Evolutionary conservation across 352 stramenopile species (phyloP).

Genomic region (Pythium plurisporium): DNA sequence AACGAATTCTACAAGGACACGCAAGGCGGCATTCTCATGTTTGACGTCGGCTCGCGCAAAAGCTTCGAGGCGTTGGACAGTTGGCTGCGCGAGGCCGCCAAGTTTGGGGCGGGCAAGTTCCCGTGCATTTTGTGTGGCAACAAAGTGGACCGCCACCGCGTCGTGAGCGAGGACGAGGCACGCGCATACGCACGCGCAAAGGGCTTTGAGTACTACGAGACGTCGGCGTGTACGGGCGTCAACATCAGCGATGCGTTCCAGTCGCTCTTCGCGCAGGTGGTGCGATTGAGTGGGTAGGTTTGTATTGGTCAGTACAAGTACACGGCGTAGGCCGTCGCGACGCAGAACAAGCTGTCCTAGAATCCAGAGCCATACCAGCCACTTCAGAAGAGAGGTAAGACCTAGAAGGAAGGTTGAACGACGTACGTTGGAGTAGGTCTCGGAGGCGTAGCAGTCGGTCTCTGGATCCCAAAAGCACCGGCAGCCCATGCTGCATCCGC

Average conservation of each 20-base stretch:
- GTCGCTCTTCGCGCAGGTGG: slow-evolving; percentile 64
- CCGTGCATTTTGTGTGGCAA: slow-evolving; percentile 89
- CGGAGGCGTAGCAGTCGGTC: slow-evolving; percentile 86
- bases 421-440: slow-evolving; percentile 86
- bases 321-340: slow-evolving; percentile 83
- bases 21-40: slow-evolving; percentile 68
- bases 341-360: slow-evolving; percentile 89
- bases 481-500: slow-evolving; percentile 69
- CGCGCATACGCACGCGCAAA: slow-evolving; percentile 63
- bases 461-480: slow-evolving; percentile 89
- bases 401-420: neutral
- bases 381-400: no score
- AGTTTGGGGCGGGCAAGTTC: slow-evolving; percentile 86
- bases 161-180: slow-evolving; percentile 79
- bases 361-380: no score
- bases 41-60: slow-evolving; percentile 65
- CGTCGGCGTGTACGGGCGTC: slow-evolving; percentile 83
- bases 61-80: slow-evolving; percentile 84
- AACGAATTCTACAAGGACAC: slow-evolving; percentile 98
- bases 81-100: slow-evolving; percentile 86
- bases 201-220: slow-evolving; percentile 91
- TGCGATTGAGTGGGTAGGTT: slow-evolving; percentile 32
- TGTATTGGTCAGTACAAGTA: slow-evolving; percentile 66
- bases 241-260: slow-evolving; percentile 87
- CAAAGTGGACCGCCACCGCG: slow-evolving; percentile 81